phyloP scores from a whole-genome alignment of 768 basidiomycete species.

The Lactarius hatsudake region DNA sequence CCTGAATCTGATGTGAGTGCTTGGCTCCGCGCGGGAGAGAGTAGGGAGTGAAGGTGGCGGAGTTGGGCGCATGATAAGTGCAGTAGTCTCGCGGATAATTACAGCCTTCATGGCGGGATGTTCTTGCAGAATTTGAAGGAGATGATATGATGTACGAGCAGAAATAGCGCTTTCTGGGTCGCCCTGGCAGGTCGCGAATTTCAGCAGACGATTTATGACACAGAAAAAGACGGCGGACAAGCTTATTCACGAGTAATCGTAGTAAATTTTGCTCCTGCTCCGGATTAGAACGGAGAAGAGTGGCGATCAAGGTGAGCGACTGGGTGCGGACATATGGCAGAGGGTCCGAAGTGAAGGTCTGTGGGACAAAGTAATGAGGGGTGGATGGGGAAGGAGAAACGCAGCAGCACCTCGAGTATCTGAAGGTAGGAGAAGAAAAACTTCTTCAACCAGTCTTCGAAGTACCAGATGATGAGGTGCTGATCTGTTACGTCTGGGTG shows the following conservation, averaged over 20 bases:
- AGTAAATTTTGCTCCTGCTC: slow-evolving; percentile 98
- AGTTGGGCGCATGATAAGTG: slow-evolving; percentile 69
- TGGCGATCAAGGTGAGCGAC: slow-evolving; percentile 70
- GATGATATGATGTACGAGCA: slow-evolving; percentile 87
- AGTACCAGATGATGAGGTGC: slow-evolving; percentile 79
- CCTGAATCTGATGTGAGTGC: slow-evolving; percentile 54
- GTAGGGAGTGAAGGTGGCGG: slow-evolving; percentile 35
- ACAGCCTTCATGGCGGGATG: slow-evolving; percentile 94
- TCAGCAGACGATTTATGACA: slow-evolving; percentile 1
- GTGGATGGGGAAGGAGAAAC: not conserved
- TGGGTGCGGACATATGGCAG: slow-evolving; percentile 87
- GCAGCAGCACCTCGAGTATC: slow-evolving; percentile 69
- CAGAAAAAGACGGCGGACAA: slow-evolving; percentile 47
- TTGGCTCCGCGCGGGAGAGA: slow-evolving; percentile 25
- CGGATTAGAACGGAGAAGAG: slow-evolving; percentile 82
- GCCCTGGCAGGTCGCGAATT: slow-evolving; percentile 49
- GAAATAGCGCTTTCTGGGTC: slow-evolving; percentile 86
- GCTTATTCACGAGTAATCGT: slow-evolving; percentile 88
- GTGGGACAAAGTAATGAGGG: not conserved
- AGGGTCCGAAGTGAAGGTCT: slow-evolving; percentile 82
- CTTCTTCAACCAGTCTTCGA: slow-evolving; percentile 98
- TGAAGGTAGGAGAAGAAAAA: slow-evolving; percentile 92
- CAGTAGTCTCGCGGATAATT: slow-evolving; percentile 81
- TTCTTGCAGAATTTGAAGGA: slow-evolving; percentile 83
- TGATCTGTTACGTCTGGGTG: slow-evolving; percentile 65